Conservation (phyloP, 306 rosid species). For the Prunus fruticosa region DNA sequence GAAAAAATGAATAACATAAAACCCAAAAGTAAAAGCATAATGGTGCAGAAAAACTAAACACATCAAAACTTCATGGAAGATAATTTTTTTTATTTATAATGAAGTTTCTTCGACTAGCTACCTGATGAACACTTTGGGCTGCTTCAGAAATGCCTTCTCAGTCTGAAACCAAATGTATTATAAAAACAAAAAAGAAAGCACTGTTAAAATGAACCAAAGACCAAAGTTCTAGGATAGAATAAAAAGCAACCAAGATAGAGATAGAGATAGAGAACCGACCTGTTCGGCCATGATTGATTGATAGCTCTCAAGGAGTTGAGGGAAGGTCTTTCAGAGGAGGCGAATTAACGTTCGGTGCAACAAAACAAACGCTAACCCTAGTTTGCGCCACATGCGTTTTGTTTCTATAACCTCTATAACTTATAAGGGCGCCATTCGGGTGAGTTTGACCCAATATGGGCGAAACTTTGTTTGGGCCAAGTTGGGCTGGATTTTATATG, state of each 20-base stretch:
- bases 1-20: not conserved
- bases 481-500: not conserved
- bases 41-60: not conserved
- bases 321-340: conserved; percentile 7
- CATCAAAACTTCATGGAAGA: not conserved
- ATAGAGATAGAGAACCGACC: conserved; percentile 22
- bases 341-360: conserved; percentile 1
- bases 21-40: not conserved
- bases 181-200: not conserved
- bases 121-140: conserved; percentile 70
- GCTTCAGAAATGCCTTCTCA: conserved; percentile 79
- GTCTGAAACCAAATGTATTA: conserved; percentile 38
- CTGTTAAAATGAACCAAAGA: not conserved
- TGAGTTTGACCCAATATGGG: not conserved
- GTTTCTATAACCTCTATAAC: not conserved
- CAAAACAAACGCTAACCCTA: conserved; percentile 17
- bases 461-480: not conserved
- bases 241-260: not conserved
- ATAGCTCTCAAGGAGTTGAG: conserved; percentile 13
- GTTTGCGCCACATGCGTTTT: not conserved
- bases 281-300: conserved; percentile 68
- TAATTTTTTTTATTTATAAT: not conserved
- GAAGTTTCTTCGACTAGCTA: not conserved
- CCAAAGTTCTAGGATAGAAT: not conserved
- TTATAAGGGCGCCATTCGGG: not conserved